phyloP scores from a whole-genome alignment of 1,284 basidiomycete genomes.

The Leccinum subrobustum region DNA sequence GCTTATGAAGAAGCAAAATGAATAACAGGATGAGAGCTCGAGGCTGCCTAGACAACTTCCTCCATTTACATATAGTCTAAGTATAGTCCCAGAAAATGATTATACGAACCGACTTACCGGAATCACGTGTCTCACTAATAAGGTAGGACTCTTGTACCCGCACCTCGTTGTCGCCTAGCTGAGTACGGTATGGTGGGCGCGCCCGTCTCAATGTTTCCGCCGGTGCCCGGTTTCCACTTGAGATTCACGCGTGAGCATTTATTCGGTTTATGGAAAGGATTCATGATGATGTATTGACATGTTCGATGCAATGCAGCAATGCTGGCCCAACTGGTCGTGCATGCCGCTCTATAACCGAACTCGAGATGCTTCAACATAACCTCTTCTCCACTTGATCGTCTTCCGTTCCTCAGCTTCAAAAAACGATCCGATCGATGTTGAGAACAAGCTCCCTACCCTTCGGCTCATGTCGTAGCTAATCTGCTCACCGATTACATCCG shows the following conservation, averaged over 20 bases:
- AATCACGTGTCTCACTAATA: too few species aligned
- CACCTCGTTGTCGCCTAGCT: too few species aligned
- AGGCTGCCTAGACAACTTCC: too few species aligned
- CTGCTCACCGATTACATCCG: not conserved
- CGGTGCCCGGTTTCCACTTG: conserved; percentile 27
- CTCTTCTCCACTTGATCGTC: not conserved
- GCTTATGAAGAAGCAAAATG: not conserved
- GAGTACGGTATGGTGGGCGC: too few species aligned
- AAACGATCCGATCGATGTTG: not conserved
- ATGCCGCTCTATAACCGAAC: not conserved
- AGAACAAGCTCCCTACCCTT: not conserved
- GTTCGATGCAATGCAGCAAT: not conserved
- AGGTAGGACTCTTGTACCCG: too few species aligned
- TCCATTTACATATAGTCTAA: too few species aligned
- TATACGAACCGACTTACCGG: too few species aligned
- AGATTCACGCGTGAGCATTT: conserved; percentile 16
- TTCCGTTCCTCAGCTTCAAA: not conserved
- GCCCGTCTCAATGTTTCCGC: not conserved
- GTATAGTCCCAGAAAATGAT: too few species aligned
- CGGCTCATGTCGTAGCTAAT: not conserved
- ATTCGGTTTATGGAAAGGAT: not conserved
- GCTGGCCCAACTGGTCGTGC: not conserved
- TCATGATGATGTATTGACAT: not conserved
- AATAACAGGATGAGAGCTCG: too few species aligned
- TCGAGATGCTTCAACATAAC: not conserved